These are phyloP conservation scores for Flaveria floridana DNA, from an alignment of 140 eudicot genomes.

Conservation along the genomic window DNA sequence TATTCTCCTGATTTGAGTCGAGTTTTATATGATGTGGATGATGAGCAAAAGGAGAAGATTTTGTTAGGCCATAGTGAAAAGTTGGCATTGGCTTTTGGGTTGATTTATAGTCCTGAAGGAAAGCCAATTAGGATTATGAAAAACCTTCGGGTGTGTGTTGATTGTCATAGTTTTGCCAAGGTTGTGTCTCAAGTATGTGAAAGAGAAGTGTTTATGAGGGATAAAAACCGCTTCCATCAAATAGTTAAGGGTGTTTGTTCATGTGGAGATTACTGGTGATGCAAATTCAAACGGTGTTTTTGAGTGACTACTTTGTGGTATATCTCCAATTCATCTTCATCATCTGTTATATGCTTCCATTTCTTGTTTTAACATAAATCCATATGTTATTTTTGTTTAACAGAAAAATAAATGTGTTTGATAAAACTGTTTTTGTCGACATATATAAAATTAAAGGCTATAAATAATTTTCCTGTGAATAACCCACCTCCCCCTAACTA, in stretches of 20 bases:
- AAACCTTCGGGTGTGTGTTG: slow-evolving; percentile 76
- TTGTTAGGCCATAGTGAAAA: slow-evolving; percentile 77
- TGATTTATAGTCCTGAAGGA: slow-evolving; percentile 46
- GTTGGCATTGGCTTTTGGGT: slow-evolving; percentile 73
- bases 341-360: not conserved
- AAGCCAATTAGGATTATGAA: slow-evolving; percentile 63
- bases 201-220: slow-evolving; percentile 67
- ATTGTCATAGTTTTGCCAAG: slow-evolving; percentile 79
- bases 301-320: slow-evolving; percentile 6
- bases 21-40: slow-evolving; percentile 72
- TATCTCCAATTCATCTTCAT: slow-evolving; percentile 8
- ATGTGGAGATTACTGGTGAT: slow-evolving; percentile 78
- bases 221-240: slow-evolving; percentile 71
- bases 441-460: too few relatives aligned
- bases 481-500: not conserved
- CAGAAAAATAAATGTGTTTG: not conserved
- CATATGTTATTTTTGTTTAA: not conserved
- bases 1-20: slow-evolving; percentile 66
- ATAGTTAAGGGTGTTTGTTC: slow-evolving; percentile 63
- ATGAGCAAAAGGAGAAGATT: slow-evolving; percentile 77
- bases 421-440: not conserved
- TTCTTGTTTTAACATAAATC: not conserved
- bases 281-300: not conserved
- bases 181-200: slow-evolving; percentile 57
- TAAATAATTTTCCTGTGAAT: not conserved